These are phyloP conservation scores for Suillus spraguei DNA, from an alignment of 768 basidiomycete species.

Conservation along the genomic window DNA sequence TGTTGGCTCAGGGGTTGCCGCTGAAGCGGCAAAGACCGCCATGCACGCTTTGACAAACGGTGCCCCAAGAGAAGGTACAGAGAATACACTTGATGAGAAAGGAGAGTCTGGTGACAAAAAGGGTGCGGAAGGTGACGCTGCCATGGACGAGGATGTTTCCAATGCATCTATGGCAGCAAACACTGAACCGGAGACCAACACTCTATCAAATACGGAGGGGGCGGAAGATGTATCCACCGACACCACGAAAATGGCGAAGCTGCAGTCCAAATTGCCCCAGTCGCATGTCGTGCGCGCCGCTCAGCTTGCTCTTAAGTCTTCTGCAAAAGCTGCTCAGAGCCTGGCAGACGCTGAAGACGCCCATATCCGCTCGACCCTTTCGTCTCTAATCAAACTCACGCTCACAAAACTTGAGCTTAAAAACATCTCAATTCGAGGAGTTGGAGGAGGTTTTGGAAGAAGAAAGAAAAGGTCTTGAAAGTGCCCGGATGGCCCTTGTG, in stretches of 20 bases:
- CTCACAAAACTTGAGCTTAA: conserved; percentile 92
- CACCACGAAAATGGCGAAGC: conserved; percentile 35
- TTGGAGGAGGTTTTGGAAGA: conserved; percentile 91
- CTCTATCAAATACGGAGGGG: conserved; percentile 35
- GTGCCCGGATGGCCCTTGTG: conserved; percentile 75
- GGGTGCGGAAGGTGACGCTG: conserved; percentile 47
- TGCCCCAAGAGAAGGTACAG: conserved; percentile 39
- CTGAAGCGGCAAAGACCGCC: conserved; percentile 91
- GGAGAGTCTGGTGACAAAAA: conserved; percentile 23
- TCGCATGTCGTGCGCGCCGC: conserved; percentile 84
- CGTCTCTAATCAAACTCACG: conserved; percentile 82
- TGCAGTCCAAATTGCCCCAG: conserved; percentile 52
- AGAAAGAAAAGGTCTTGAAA: conserved; percentile 85
- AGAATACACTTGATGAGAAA: conserved; percentile 37
- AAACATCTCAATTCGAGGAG: conserved; percentile 92
- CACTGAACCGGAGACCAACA: conserved; percentile 17
- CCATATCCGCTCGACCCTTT: conserved; percentile 77
- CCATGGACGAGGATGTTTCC: conserved; percentile 35
- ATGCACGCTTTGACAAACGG: conserved; percentile 78
- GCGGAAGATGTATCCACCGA: conserved; percentile 44
- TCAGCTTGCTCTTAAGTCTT: conserved; percentile 83
- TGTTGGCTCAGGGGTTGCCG: conserved; percentile 86
- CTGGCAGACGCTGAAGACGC: conserved; percentile 84
- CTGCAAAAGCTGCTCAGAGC: conserved; percentile 78
- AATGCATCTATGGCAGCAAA: conserved; percentile 16